phyloP scores from a whole-genome alignment of 1,139 yeast species.

The Yamadazyma diddensiae region DNA sequence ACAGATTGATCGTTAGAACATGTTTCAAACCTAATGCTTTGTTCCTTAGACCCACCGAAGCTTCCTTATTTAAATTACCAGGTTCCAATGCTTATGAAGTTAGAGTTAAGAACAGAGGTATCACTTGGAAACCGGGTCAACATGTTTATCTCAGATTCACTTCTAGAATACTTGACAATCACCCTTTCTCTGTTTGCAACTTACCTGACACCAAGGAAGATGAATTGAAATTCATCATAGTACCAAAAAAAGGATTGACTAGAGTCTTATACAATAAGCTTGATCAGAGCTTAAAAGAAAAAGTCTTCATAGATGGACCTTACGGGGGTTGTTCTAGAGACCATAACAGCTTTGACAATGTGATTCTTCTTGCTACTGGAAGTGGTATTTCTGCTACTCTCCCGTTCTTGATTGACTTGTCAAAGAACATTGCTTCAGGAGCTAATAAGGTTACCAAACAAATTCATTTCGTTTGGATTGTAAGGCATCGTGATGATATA shows the following conservation, averaged over 20 bases:
- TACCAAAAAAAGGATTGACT: slow-evolving; percentile 55
- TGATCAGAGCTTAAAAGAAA: slow-evolving; percentile 24
- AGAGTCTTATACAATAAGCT: slow-evolving; percentile 25
- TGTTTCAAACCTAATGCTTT: slow-evolving; percentile 42
- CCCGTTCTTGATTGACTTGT: slow-evolving; percentile 40
- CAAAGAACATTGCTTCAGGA: slow-evolving; percentile 16
- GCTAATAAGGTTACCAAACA: slow-evolving; percentile 19
- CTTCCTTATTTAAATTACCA: slow-evolving; percentile 29
- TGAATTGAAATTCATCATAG: slow-evolving; percentile 46
- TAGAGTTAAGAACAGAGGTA: slow-evolving; percentile 35
- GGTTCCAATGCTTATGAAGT: slow-evolving; percentile 40
- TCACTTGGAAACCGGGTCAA: slow-evolving; percentile 59
- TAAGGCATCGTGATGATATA: slow-evolving; percentile 34
- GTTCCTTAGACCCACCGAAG: slow-evolving; percentile 47
- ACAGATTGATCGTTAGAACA: slow-evolving; percentile 52
- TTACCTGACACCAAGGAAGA: slow-evolving; percentile 25
- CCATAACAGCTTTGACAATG: slow-evolving; percentile 46
- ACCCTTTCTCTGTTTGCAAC: slow-evolving; percentile 60
- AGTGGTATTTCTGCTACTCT: slow-evolving; percentile 56
- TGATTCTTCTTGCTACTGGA: slow-evolving; percentile 45
- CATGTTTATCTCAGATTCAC: slow-evolving; percentile 54
- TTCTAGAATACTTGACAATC: slow-evolving; percentile 49
- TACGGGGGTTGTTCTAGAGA: slow-evolving; percentile 60
- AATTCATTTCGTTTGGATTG: slow-evolving; percentile 51
- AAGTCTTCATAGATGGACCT: slow-evolving; percentile 58